Base-by-base conservation (phyloP, 1,139 yeast genomes). In the Taiozyma sp. region DNA sequence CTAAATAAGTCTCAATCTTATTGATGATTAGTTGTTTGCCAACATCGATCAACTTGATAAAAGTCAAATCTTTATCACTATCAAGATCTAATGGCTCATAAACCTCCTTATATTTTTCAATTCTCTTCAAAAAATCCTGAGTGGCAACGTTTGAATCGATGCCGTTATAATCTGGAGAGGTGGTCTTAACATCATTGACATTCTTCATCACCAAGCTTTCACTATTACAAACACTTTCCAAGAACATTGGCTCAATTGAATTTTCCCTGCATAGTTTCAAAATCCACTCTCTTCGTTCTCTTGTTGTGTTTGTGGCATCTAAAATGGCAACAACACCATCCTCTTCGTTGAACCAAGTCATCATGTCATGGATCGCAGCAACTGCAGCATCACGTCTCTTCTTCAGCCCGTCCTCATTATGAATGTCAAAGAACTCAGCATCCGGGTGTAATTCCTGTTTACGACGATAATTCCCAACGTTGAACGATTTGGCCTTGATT, bases 201-300 rank as follows among this genome's bases (percentile, higher is more conserved):
- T 92, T 92, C 61, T 86, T 87, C 70, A 79, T 75, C 43, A 93
- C 83, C 57, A 91, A 76, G 24, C 84, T 87, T 57, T 84, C 78
- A 68, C 91, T 96, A 63, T 90, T 86, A 69, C 97, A 91, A 80
- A 86, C 87, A 63, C 96, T 86, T 67, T 93, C 99, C 55, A 93
- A 79, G 66, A 92, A 93, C 78, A 93, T 83, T 2, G 97, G 96
- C 65, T 89, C 93, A 53, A 93, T 85, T 47, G 76, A 76, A 61
- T 87, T 80, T 57, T 78, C 79, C 48, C 84, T 73, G 64, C 96
- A 81, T 40, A 85, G 70, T 57, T 78, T 74, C 52, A 83, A 73
- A 51, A 93, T 79, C 76, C 81, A 76, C 34, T 75, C 76, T 58
- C 99, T 77, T 61, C 96, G 79, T 51, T 76, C 79, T 57, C 79